These are phyloP conservation scores for Fragaria vesca DNA, from an alignment of 306 rosid species.

Conservation along the genomic window DNA sequence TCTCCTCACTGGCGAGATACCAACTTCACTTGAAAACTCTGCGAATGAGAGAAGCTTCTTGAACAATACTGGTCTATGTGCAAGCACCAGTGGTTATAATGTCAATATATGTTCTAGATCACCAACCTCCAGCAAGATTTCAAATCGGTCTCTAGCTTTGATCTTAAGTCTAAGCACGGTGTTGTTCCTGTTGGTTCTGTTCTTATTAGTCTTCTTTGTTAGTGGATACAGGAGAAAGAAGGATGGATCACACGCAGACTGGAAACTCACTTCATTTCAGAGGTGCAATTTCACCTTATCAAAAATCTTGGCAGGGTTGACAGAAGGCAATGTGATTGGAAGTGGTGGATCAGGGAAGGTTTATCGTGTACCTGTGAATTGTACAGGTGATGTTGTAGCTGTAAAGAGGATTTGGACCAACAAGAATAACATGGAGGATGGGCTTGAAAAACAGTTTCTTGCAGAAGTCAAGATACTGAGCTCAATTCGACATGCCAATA, in stretches of 20 bases:
- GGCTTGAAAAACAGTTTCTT: conserved; percentile 63
- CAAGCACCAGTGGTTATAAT: conserved; percentile 29
- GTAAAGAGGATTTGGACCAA: conserved; percentile 56
- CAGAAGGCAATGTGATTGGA: conserved; percentile 52
- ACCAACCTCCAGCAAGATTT: conserved; percentile 31
- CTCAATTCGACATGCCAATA: conserved; percentile 69
- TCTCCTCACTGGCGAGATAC: conserved; percentile 52
- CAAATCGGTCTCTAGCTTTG: conserved; percentile 45
- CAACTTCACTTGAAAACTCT: conserved; percentile 37
- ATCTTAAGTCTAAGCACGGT: conserved; percentile 34
- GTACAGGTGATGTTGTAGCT: conserved; percentile 40
- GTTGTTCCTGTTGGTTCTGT: conserved; percentile 19
- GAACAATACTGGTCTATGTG: conserved; percentile 65
- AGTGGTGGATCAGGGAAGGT: conserved; percentile 81
- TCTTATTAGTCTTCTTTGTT: conserved; percentile 23
- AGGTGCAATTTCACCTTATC: conserved; percentile 56
- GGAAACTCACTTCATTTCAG: conserved; percentile 75
- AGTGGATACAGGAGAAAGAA: conserved; percentile 33
- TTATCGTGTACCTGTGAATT: conserved; percentile 45
- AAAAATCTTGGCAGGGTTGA: conserved; percentile 46
- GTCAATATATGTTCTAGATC: conserved; percentile 35
- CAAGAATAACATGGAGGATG: conserved; percentile 46
- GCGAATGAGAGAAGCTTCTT: conserved; percentile 53
- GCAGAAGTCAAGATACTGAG: conserved; percentile 71
- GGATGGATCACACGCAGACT: conserved; percentile 31